Conservation (phyloP, 1,284 basidiomycete genomes). For the Schizophyllum commune region DNA sequence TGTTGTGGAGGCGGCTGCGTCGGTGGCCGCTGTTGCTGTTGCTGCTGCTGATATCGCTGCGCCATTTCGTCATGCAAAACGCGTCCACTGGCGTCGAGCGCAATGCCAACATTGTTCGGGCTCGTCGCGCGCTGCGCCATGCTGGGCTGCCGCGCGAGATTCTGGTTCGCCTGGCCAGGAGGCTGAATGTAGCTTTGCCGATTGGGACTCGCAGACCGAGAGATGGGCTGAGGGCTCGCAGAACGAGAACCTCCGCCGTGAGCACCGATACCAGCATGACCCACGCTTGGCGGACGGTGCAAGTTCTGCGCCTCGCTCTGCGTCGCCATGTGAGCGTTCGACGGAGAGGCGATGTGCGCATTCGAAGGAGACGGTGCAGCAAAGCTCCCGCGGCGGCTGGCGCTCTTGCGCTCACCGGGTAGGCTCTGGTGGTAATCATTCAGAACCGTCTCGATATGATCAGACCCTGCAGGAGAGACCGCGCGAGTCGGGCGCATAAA, state of each 20-base stretch:
- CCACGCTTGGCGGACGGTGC: conserved; percentile 47
- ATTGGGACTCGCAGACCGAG: conserved; percentile 19
- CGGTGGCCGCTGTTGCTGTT: conserved; percentile 19
- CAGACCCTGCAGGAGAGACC: conserved; percentile 25
- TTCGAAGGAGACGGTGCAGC: background rate
- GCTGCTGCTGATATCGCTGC: conserved; percentile 38
- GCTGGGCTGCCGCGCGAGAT: conserved; percentile 18
- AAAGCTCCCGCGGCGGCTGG: background rate
- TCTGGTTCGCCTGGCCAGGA: conserved; percentile 10
- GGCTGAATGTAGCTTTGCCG: conserved; percentile 9
- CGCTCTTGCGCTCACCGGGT: conserved; percentile 70
- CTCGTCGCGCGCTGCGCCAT: conserved; percentile 26
- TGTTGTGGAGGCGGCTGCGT: conserved; percentile 19
- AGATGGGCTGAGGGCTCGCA: conserved; percentile 54
- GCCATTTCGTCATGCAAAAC: conserved; percentile 81
- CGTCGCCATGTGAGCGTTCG: conserved; percentile 11
- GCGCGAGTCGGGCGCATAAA: conserved; percentile 65
- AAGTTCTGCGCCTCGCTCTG: conserved; percentile 31
- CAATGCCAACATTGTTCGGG: conserved; percentile 60
- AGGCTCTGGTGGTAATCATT: conserved; percentile 78
- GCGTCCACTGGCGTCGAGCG: conserved; percentile 68
- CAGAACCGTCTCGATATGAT: conserved; percentile 60
- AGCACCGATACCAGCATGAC: conserved; percentile 74
- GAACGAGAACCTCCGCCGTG: conserved; percentile 38
- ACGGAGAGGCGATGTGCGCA: conserved; percentile 11